Base-by-base conservation (phyloP, 2,329 filamentous ascomycete genomes). In the Ophiocordyceps camponoti-leonardi region DNA sequence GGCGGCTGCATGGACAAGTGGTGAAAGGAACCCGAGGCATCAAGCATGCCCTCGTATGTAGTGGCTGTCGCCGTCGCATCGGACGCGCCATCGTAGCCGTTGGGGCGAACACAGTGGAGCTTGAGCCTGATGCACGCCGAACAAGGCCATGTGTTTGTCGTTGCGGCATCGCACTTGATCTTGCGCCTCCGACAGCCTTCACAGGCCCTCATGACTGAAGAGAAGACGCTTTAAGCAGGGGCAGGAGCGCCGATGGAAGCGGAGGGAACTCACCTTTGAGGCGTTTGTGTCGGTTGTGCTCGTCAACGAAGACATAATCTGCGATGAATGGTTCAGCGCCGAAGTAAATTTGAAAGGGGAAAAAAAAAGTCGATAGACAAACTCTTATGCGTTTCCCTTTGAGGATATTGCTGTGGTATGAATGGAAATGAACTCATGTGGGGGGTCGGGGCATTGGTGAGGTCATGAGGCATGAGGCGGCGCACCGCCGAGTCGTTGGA, bases 301-400 rank as follows among this genome's bases (percentile, higher is more conserved):
- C 90, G 64, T 96, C 90, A 47, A 96, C 92, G 60, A 96, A 96
- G 56, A 96, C 92, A 83, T 95, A 96, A 63, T 95, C 88, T 94
- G 45, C 30, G 53, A 47, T 53, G 52, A 46, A 35, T 6, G 31
- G 31, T n/a, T 35, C 31, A 35, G 31, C 8, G 47, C 22, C 5
- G 12, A 19, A 13, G 28, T 6, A 28, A n/a, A 10, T 20, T 18
- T 18, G 26, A 26, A 41, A 8, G n/a, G n/a, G n/a, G n/a, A n/a
- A n/a, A n/a, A n/a, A n/a, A n/a, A n/a, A n/a, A 23, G 2, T 20
- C 18, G 4, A 26, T 23, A 13, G 14, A 26, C 41, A 4, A 26
- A 90, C 83, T 90, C 69, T 88, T 90, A 59, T 90, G 84, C 49
- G 83, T 85, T 63, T 87, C 83, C 54, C 82, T 73, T 50, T 65